Evolutionary conservation across 805 yeast genomes (phyloP).

Genomic region (Candida awuae): DNA sequence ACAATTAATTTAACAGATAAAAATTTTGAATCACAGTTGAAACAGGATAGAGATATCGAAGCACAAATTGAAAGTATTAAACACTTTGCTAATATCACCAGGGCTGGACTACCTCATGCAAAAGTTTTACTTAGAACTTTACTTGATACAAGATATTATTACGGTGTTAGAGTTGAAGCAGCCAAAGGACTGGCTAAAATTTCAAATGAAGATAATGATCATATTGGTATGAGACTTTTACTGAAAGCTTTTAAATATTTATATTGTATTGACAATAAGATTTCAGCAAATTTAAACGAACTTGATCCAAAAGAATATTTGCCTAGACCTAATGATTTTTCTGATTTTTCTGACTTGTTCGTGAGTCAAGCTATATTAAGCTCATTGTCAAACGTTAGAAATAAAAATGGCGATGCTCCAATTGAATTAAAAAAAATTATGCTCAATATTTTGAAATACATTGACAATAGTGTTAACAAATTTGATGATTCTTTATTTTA

Average conservation of each 20-base stretch:
- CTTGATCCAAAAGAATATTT: constrained; percentile 36
- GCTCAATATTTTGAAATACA: constrained; percentile 66
- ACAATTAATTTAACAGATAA: constrained; percentile 85
- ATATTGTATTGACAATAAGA: constrained; percentile 59
- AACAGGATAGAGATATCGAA: constrained; percentile 91
- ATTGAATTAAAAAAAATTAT: constrained; percentile 51
- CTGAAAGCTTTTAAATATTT: constrained; percentile 58
- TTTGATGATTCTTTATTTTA: constrained; percentile 69
- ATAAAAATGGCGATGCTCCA: constrained; percentile 53
- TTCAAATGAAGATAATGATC: constrained; percentile 53
- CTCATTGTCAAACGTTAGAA: constrained; percentile 52
- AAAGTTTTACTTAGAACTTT: constrained; percentile 71
- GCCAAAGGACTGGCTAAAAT: constrained; percentile 67
- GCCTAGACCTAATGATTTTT: constrained; percentile 78
- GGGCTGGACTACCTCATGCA: constrained; percentile 60
- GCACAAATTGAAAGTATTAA: constrained; percentile 84
- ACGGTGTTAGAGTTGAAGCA: constrained; percentile 84
- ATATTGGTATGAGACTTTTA: constrained; percentile 66
- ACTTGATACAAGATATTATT: constrained; percentile 77
- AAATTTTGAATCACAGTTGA: constrained; percentile 89
- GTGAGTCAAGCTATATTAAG: constrained; percentile 61
- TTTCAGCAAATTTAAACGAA: constrained; percentile 18
- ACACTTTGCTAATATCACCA: constrained; percentile 55
- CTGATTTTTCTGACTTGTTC: constrained; percentile 59
- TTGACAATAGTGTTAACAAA: constrained; percentile 74